A percentile compares a stretch with the other conserved stretches of the same genome.
Conservation (phyloP, 2,329 filamentous ascomycete species). For the Westerdykella sp. region DNA sequence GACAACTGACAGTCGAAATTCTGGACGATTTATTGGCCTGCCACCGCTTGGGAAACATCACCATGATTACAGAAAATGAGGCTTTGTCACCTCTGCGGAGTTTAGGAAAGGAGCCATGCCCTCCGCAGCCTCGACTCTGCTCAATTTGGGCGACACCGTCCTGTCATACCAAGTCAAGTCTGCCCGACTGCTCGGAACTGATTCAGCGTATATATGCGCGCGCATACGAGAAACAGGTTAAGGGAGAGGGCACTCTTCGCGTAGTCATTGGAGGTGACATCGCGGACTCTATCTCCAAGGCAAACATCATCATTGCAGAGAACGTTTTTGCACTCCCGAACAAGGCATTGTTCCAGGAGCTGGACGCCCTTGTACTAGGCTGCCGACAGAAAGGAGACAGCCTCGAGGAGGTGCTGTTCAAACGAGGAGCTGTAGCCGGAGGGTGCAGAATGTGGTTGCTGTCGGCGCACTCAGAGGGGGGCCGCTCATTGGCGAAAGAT, state of each 20-base stretch:
- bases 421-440: slow-evolving; percentile 26
- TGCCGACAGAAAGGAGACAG: slow-evolving; percentile 33
- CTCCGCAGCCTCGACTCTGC: slow-evolving; percentile 27
- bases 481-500: slow-evolving; percentile 32
- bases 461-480: slow-evolving; percentile 26
- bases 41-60: slow-evolving; percentile 30
- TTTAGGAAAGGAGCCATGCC: slow-evolving; percentile 18
- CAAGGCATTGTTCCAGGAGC: slow-evolving; percentile 21
- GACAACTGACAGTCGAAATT: slow-evolving; percentile 24
- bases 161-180: slow-evolving; percentile 12
- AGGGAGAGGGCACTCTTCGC: slow-evolving; percentile 24
- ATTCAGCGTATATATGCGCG: slow-evolving; percentile 30
- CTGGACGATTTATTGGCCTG: slow-evolving; percentile 31
- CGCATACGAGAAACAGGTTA: slow-evolving; percentile 34
- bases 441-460: slow-evolving; percentile 30
- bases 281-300: slow-evolving; percentile 17
- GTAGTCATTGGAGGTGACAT: slow-evolving; percentile 23
- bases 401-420: slow-evolving; percentile 35
- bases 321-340: slow-evolving; percentile 11
- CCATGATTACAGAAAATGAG: slow-evolving; percentile 30
- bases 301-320: slow-evolving; percentile 30
- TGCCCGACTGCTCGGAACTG: slow-evolving; percentile 23
- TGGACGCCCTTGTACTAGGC: slow-evolving; percentile 30
- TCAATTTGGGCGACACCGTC: slow-evolving; percentile 32
- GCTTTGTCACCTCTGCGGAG: slow-evolving; percentile 24